These are phyloP conservation scores for Microsporum canis DNA, from an alignment of 2,329 filamentous ascomycete species.

Conservation along the genomic window DNA sequence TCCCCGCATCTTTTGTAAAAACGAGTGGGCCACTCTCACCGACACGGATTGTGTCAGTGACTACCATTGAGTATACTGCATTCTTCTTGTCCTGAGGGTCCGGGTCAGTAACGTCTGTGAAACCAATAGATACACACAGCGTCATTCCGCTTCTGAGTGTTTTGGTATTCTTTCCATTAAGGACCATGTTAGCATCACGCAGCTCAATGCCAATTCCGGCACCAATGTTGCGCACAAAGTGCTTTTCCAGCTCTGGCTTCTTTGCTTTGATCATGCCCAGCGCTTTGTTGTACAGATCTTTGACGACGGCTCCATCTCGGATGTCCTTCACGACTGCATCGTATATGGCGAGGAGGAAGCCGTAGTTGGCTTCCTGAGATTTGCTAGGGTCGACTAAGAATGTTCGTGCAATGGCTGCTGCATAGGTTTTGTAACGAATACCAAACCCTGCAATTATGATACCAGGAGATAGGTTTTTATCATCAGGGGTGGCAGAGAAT, in stretches of 20 bases:
- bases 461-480: constrained; percentile 75
- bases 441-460: constrained; percentile 90
- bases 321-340: constrained; percentile 84
- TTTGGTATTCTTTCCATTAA: constrained; percentile 78
- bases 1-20: constrained; percentile 86
- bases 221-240: constrained; percentile 87
- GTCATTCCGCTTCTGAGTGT: constrained; percentile 95
- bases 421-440: constrained; percentile 90
- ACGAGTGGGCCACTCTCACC: constrained; percentile 56
- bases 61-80: constrained; percentile 75
- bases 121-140: constrained; percentile 75
- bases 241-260: constrained; percentile 89
- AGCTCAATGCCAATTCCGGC: constrained; percentile 88
- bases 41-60: constrained; percentile 89
- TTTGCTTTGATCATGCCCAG: constrained; percentile 68
- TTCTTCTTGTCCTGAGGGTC: constrained; percentile 81
- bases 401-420: constrained; percentile 80
- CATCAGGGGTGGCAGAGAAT: constrained; percentile 65
- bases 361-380: constrained; percentile 88
- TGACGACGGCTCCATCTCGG: constrained; percentile 71
- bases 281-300: constrained; percentile 88
- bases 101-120: constrained; percentile 79
- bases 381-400: constrained; percentile 97
- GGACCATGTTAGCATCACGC: constrained; percentile 66
- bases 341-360: constrained; percentile 72